Evolutionary conservation across 371 early-diverging fungal species (phyloP).

Genomic region (Syncephalastrum monosporum): DNA sequence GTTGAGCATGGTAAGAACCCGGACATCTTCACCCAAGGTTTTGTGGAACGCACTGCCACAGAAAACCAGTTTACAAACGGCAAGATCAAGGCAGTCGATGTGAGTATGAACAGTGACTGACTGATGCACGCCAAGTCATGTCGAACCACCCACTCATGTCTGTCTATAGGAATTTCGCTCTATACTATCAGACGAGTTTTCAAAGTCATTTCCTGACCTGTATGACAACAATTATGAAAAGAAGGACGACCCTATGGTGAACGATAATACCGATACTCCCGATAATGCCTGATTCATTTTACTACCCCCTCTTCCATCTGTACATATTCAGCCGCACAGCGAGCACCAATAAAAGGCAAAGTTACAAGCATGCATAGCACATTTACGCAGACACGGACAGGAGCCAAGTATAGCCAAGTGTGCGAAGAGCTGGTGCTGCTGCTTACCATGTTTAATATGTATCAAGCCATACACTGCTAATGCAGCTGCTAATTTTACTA

Average conservation of each 20-base stretch:
- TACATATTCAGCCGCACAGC: too few species aligned
- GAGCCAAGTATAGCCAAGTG: too few species aligned
- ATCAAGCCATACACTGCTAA: too few species aligned
- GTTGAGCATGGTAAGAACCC: slow-evolving; percentile 74
- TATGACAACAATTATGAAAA: slow-evolving; percentile 28
- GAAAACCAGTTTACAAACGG: slow-evolving; percentile 81
- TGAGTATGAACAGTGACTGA: slow-evolving; percentile 18
- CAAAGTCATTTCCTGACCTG: slow-evolving; percentile 49
- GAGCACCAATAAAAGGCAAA: too few species aligned
- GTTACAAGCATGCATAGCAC: too few species aligned
- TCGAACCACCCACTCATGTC: not conserved
- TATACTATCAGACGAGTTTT: slow-evolving; percentile 36
- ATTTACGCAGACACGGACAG: too few species aligned
- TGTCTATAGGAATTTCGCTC: slow-evolving; percentile 34
- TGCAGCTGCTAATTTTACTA: too few species aligned
- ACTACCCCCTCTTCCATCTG: too few species aligned
- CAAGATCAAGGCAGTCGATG: slow-evolving; percentile 67
- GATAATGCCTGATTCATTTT: not conserved
- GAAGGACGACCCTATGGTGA: slow-evolving; percentile 8
- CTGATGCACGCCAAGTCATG: too few species aligned
- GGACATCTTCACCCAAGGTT: slow-evolving; percentile 72
- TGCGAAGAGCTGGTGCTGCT: too few species aligned
- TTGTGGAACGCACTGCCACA: slow-evolving; percentile 72
- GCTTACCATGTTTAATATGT: too few species aligned
- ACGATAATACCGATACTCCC: not conserved